Conservation (phyloP, 441 rosid species). For the Erodium moschatum region DNA sequence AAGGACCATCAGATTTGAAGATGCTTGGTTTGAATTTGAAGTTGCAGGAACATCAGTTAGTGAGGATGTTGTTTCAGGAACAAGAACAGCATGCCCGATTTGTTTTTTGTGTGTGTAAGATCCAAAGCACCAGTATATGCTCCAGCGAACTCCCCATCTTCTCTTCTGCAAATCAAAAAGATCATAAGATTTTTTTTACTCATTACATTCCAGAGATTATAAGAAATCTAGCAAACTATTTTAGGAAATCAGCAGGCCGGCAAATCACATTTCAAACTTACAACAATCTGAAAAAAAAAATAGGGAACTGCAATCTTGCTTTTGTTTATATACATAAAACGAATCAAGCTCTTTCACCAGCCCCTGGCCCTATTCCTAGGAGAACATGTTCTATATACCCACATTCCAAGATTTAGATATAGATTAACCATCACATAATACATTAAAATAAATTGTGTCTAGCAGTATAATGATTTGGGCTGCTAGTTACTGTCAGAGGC, state of each 20-base stretch:
- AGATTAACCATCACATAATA: too few relatives aligned
- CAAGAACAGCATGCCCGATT: conserved; percentile 56
- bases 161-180: conserved; percentile 36
- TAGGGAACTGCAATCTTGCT: too few relatives aligned
- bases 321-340: too few relatives aligned
- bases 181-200: too few relatives aligned
- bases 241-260: neutral
- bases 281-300: neutral
- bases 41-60: conserved; percentile 27
- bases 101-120: conserved; percentile 45
- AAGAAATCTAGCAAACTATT: neutral
- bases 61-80: conserved; percentile 42
- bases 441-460: too few relatives aligned
- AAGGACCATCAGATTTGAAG: conserved; percentile 28
- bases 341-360: too few relatives aligned
- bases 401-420: too few relatives aligned
- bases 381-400: too few relatives aligned
- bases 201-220: conserved; percentile 10
- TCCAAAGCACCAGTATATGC: conserved; percentile 64
- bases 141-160: conserved; percentile 68
- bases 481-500: too few relatives aligned
- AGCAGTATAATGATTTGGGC: too few relatives aligned
- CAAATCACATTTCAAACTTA: conserved; percentile 2
- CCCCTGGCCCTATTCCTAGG: too few relatives aligned
- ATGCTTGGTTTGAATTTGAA: conserved; percentile 33